phyloP scores from a whole-genome alignment of 2,329 filamentous ascomycete species.

The Didymella arachidicola region DNA sequence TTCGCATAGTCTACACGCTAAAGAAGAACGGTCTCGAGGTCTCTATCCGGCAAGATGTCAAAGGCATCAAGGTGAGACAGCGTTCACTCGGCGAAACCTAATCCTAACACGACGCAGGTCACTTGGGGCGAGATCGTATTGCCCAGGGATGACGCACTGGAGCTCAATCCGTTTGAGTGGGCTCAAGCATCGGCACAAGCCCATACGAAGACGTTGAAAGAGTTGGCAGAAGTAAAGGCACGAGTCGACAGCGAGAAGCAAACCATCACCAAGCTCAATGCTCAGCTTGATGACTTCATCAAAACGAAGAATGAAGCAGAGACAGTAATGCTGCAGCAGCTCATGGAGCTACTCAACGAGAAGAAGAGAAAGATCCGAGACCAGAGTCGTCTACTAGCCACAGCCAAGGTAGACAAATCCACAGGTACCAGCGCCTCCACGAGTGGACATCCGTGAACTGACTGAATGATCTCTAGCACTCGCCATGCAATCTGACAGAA shows the following conservation, averaged over 20 bases:
- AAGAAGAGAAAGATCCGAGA: conserved; percentile 83
- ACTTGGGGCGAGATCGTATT: conserved; percentile 73
- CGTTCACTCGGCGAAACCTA: background rate
- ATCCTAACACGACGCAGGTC: conserved; percentile 39
- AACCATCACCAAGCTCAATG: conserved; percentile 65
- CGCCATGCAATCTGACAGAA: conserved; percentile 38
- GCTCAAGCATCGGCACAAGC: conserved; percentile 65
- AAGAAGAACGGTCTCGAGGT: conserved; percentile 64
- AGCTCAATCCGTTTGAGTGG: conserved; percentile 74
- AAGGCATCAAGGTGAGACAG: conserved; percentile 70
- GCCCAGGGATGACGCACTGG: conserved; percentile 62
- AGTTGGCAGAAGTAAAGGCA: conserved; percentile 55
- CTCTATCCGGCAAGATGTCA: conserved; percentile 66
- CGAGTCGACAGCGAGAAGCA: conserved; percentile 61
- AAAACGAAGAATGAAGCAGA: conserved; percentile 73
- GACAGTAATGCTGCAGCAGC: conserved; percentile 71
- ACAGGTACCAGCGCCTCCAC: conserved; percentile 31
- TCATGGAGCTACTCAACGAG: conserved; percentile 74
- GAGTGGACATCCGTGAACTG: background rate
- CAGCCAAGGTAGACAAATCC: conserved; percentile 57
- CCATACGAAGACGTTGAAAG: conserved; percentile 55
- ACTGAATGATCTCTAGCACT: conserved; percentile 29
- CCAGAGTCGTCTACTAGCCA: conserved; percentile 69
- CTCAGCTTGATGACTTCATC: conserved; percentile 71
- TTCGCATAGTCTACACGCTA: conserved; percentile 67